Percentiles rank a stretch among this genome's conserved stretches.
phyloP scores from a whole-genome alignment of 2,329 filamentous ascomycete genomes.

The Neurospora sp. region DNA sequence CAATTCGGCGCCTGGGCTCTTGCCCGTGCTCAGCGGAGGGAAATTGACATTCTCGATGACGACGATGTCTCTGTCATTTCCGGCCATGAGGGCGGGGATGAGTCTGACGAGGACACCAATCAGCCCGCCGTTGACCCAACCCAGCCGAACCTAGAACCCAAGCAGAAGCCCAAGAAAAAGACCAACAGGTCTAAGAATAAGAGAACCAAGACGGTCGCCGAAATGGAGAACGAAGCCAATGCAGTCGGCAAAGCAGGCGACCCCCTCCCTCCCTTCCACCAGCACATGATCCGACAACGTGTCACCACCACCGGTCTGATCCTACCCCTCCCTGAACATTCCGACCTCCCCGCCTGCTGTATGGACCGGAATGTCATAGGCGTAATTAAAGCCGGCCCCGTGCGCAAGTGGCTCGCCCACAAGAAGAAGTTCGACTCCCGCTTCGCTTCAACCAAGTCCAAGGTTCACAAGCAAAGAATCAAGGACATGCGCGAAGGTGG shows the following conservation, averaged over 20 bases:
- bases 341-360: constrained; percentile 54
- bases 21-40: constrained; percentile 67
- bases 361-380: constrained; percentile 59
- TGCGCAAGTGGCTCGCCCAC: constrained; percentile 73
- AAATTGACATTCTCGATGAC: constrained; percentile 74
- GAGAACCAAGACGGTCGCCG: not conserved
- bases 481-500: constrained; percentile 58
- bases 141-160: not conserved
- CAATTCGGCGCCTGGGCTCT: constrained; percentile 92
- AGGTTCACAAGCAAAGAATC: constrained; percentile 62
- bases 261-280: constrained; percentile 64
- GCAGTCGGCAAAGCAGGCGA: constrained; percentile 76
- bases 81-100: constrained; percentile 10
- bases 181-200: constrained; percentile 9
- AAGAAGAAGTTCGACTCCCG: constrained; percentile 63
- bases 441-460: constrained; percentile 58
- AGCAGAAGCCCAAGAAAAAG: not conserved
- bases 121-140: not conserved
- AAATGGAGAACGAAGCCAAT: not conserved
- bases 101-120: constrained; percentile 25
- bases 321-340: constrained; percentile 52
- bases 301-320: constrained; percentile 71
- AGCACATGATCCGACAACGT: constrained; percentile 86
- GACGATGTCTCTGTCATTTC: constrained; percentile 69
- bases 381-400: constrained; percentile 67